A percentile compares a stretch with the other conserved stretches of the same genome.
Evolutionary conservation across 2,329 filamentous ascomycete species (phyloP).

Genomic region (Bipolaris cookei): DNA sequence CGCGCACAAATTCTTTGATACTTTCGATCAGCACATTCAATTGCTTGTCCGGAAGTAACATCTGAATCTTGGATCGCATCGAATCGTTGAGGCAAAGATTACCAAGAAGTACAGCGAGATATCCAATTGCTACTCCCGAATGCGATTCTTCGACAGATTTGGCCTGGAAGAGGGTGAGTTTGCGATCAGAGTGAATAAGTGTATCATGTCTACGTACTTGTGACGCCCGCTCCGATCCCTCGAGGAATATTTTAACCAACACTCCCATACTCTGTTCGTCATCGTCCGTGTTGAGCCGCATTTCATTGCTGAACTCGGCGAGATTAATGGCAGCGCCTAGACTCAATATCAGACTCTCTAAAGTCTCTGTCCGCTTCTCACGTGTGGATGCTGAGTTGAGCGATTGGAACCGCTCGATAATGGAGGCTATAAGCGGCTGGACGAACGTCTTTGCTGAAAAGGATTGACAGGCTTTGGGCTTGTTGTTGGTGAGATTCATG

Average conservation of each 20-base stretch:
- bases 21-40: conserved; percentile 61
- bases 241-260: conserved; percentile 70
- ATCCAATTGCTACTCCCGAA: conserved; percentile 83
- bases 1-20: conserved; percentile 66
- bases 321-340: conserved; percentile 88
- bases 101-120: conserved; percentile 82
- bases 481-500: conserved; percentile 86
- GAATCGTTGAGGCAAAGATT: conserved; percentile 71
- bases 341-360: conserved; percentile 77
- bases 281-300: conserved; percentile 49
- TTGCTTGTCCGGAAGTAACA: conserved; percentile 54
- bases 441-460: conserved; percentile 66
- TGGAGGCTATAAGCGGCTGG: conserved; percentile 42
- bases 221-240: conserved; percentile 67
- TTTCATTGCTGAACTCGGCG: conserved; percentile 74
- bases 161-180: conserved; percentile 50
- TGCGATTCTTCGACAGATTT: conserved; percentile 71
- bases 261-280: conserved; percentile 59
- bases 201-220: conserved; percentile 63
- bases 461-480: conserved; percentile 68
- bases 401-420: conserved; percentile 34
- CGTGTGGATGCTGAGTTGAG: conserved; percentile 47
- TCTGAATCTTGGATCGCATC: conserved; percentile 53
- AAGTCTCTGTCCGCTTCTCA: conserved; percentile 58
- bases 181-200: background rate